Conservation (phyloP, 2,329 filamentous ascomycete species). For the Teratosphaeriaceae sp. region DNA sequence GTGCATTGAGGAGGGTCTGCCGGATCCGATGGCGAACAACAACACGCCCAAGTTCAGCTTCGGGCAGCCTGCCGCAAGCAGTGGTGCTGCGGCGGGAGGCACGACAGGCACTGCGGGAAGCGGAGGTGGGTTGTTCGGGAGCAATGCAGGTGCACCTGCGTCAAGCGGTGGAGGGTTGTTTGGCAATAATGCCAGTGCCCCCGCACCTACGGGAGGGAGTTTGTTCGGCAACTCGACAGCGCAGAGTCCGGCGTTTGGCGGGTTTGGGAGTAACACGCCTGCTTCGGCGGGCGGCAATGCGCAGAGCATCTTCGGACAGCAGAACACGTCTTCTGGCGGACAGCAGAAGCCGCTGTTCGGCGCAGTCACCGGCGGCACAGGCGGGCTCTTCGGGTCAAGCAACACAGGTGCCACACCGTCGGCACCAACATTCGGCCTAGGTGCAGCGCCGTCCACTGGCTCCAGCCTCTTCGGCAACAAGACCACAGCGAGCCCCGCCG, state of each 20-base stretch:
- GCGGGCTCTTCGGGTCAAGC: background rate
- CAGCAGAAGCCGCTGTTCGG: slow-evolving; percentile 3
- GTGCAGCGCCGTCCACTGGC: background rate
- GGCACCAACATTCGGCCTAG: background rate
- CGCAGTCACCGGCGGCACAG: background rate
- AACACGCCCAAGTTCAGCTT: slow-evolving; percentile 8
- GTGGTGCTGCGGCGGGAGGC: background rate
- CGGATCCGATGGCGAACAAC: slow-evolving; percentile 4
- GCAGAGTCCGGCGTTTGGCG: background rate
- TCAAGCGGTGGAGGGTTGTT: slow-evolving; percentile 32
- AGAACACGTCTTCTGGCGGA: background rate
- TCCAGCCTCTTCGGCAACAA: slow-evolving; percentile 2
- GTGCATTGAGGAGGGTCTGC: background rate
- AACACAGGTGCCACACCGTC: background rate
- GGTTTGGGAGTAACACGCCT: background rate
- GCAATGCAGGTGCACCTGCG: slow-evolving; percentile 11
- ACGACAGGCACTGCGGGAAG: background rate
- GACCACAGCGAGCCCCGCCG: slow-evolving; percentile 1
- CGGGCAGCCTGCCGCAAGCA: background rate
- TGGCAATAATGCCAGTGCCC: slow-evolving; percentile 26
- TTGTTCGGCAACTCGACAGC: background rate
- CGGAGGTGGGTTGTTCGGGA: slow-evolving; percentile 10
- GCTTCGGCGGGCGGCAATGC: background rate
- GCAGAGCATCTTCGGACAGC: background rate
- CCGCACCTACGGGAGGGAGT: background rate